Base-by-base conservation (phyloP, 306 rosid species). In the Betula pendula region DNA sequence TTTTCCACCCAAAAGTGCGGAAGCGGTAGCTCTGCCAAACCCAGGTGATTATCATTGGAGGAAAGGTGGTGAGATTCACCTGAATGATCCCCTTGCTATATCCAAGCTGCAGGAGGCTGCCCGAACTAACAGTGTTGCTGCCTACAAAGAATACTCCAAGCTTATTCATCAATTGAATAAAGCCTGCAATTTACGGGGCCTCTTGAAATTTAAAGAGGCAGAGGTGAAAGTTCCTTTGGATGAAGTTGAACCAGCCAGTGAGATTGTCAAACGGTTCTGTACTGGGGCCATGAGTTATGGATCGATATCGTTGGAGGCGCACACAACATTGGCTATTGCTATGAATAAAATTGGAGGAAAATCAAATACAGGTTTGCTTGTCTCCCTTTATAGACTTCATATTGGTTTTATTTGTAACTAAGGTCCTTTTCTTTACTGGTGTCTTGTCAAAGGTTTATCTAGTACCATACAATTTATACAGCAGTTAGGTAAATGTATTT, bases 221-320 rank as follows among this genome's bases (percentile, higher is more conserved):
- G 75, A 71, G 2, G 73, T 2, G 42, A 82, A 87, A 82, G 82
- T 96, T 85, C 86, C 95, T 75, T 84, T 96, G 88, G 89, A 90
- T 80, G 98, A 92, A 81, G 99, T 96, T 59, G 97, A 96, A 78
- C 85, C 99, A 73, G 97, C 98, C 76, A 87, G 96, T 27, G 94
- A 96, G 84, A 91, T 96, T 76, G 98, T 96, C 24, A 96, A 92
- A 76, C 92, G 99, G 22, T 96, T 92, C 84, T 96, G 99, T 81
- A 96, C 99, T 29, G 99, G 99, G 71, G 99, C 99, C 69, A 96
- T 96, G 99, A 96, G 99, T 91, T 96, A 96, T 80, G 99, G 99
- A 71, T 96, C 99, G 16, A 92, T 96, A 81, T 96, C 99, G 8
- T 73, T 96, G 89, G 99, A 96, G 90, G 97, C 99, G 7, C 99